phyloP scores from a whole-genome alignment of 202 grass and related monocot species.

The Eragrostis tef region DNA sequence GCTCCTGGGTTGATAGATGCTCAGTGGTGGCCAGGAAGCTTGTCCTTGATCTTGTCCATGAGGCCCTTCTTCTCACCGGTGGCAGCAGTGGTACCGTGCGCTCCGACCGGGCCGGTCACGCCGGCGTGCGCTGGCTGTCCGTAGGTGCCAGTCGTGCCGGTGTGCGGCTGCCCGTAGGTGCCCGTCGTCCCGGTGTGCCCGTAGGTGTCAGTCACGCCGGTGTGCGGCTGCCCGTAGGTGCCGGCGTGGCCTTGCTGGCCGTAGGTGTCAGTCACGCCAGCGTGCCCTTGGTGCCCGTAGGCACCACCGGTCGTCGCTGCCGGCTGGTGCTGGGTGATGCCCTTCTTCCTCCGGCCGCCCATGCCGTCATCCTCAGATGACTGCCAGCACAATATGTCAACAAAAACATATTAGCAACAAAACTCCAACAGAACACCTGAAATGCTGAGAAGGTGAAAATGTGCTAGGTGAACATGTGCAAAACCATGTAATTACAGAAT shows the following conservation, averaged over 20 bases:
- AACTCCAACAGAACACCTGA: neutral
- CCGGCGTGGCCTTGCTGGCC: neutral
- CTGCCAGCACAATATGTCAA: neutral
- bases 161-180: neutral
- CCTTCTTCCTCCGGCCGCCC: slow-evolving; percentile 74
- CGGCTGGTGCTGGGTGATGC: slow-evolving; percentile 49
- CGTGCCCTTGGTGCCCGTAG: neutral
- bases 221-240: neutral
- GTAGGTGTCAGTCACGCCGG: neutral
- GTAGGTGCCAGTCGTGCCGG: neutral
- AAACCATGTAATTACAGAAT: too few species aligned
- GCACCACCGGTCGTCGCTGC: neutral
- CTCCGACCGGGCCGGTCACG: too few species aligned
- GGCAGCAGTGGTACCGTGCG: neutral
- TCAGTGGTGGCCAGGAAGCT: too few species aligned
- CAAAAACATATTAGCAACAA: neutral
- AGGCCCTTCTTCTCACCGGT: neutral
- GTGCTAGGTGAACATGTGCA: too few species aligned
- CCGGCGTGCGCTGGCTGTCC: neutral
- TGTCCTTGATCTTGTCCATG: too few species aligned
- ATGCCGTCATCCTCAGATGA: slow-evolving; percentile 68
- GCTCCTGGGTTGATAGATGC: neutral
- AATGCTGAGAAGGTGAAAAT: neutral
- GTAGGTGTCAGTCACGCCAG: neutral
- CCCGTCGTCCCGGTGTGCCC: neutral